Evolutionary conservation across 768 basidiomycete genomes (phyloP).

Genomic region (Boletus coccyginus): DNA sequence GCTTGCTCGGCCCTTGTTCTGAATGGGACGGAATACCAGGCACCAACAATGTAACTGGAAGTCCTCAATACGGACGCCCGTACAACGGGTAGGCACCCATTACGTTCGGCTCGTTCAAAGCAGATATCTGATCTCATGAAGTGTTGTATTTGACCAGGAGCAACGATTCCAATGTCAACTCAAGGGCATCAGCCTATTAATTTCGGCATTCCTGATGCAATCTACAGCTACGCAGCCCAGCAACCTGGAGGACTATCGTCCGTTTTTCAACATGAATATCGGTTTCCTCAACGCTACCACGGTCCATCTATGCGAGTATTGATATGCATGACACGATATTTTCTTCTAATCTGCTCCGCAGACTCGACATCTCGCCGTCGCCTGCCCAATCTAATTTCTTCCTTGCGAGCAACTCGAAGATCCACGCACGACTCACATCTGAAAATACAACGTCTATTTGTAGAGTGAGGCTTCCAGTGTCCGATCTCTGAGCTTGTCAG

Average conservation of each 20-base stretch:
- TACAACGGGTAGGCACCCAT: slow-evolving; percentile 54
- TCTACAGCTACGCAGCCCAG: slow-evolving; percentile 51
- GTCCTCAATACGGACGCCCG: slow-evolving; percentile 41
- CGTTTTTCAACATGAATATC: slow-evolving; percentile 45
- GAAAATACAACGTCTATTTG: slow-evolving; percentile 47
- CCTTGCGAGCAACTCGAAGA: slow-evolving; percentile 35
- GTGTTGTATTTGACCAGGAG: slow-evolving; percentile 40
- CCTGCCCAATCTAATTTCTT: slow-evolving; percentile 64
- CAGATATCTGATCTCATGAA: slow-evolving; percentile 15
- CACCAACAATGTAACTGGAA: slow-evolving; percentile 54
- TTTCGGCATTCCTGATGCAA: slow-evolving; percentile 56
- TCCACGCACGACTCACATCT: slow-evolving; percentile 40
- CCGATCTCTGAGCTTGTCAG: neutral
- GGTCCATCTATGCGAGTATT: slow-evolving; percentile 32
- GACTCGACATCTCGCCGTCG: slow-evolving; percentile 58
- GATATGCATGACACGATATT: neutral
- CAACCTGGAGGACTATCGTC: slow-evolving; percentile 39
- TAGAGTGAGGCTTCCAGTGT: slow-evolving; percentile 46
- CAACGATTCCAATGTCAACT: slow-evolving; percentile 45
- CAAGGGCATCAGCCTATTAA: slow-evolving; percentile 48
- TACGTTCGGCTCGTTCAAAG: neutral
- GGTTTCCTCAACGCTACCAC: slow-evolving; percentile 54
- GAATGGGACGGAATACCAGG: slow-evolving; percentile 26
- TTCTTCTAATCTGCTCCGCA: slow-evolving; percentile 17
- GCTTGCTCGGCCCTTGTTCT: slow-evolving; percentile 39